These are phyloP conservation scores for Aspergillus glaucus DNA, from an alignment of 2,329 filamentous ascomycete genomes.

Conservation along the genomic window DNA sequence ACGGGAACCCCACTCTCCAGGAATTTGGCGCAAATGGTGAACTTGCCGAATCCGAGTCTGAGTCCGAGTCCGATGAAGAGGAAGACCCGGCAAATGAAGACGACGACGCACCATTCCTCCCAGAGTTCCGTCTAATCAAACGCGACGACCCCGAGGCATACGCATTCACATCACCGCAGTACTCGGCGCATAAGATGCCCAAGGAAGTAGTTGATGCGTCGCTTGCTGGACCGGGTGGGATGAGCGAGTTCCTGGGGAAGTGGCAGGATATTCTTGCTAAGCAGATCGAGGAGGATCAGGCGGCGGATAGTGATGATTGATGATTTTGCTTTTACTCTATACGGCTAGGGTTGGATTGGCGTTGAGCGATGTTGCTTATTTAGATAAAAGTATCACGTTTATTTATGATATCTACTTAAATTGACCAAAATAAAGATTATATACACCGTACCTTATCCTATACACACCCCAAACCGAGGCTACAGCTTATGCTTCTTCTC, in stretches of 20 bases:
- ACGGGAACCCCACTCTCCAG: conserved; percentile 9
- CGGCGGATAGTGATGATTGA: conserved; percentile 30
- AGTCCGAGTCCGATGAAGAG: conserved; percentile 29
- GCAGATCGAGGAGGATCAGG: conserved; percentile 35
- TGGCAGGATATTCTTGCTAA: conserved; percentile 59
- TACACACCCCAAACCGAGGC: conserved; percentile 4
- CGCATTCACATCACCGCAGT: conserved; percentile 76
- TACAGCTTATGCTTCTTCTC: conserved; percentile 94
- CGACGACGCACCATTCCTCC: conserved; percentile 48
- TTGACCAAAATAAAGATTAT: not conserved
- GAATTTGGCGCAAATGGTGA: conserved; percentile 15
- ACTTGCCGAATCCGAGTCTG: conserved; percentile 19
- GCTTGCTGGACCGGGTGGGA: conserved; percentile 61
- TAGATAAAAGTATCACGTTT: not conserved
- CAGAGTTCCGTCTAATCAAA: conserved; percentile 76
- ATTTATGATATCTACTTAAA: no score
- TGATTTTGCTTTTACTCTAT: not conserved
- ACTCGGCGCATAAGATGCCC: conserved; percentile 91
- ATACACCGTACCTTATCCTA: not conserved
- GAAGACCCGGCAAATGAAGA: conserved; percentile 48
- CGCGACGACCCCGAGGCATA: conserved; percentile 84
- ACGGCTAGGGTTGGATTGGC: not conserved
- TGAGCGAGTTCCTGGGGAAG: conserved; percentile 72
- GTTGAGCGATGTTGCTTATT: not conserved
- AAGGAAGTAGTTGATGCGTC: conserved; percentile 78